These are phyloP conservation scores for Pseudohyphozyma bogoriensis DNA, from an alignment of 768 basidiomycete genomes.

Conservation along the genomic window DNA sequence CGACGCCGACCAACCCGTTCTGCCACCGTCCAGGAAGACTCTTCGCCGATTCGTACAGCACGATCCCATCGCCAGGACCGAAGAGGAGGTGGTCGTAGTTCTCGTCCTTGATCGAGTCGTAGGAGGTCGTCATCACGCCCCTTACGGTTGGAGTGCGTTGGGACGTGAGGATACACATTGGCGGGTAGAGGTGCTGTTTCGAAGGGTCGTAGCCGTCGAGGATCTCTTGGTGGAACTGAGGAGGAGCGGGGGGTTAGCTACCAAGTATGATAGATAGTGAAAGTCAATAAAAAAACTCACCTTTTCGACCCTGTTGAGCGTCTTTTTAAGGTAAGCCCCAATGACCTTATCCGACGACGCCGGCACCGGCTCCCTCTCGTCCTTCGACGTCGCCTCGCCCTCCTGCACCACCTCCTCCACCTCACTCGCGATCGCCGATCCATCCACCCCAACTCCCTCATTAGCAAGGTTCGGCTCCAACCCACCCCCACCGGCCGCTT, in stretches of 20 bases:
- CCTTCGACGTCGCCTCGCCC: not conserved
- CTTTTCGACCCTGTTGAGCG: not conserved
- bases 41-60: not conserved
- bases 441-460: no score
- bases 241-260: not conserved
- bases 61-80: not conserved
- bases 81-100: not conserved
- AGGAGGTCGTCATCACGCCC: conserved; percentile 18
- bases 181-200: conserved; percentile 24
- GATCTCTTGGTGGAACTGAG: conserved; percentile 20
- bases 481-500: not conserved
- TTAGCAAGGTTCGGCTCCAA: not conserved
- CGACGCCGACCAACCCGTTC: not conserved
- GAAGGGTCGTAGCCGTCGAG: conserved; percentile 15
- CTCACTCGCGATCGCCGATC: no score
- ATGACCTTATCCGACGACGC: not conserved
- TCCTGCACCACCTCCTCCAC: not conserved
- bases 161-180: conserved; percentile 18
- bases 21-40: not conserved
- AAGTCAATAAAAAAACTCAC: conserved; percentile 2
- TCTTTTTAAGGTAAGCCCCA: conserved; percentile 1
- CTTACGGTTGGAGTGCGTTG: conserved; percentile 24
- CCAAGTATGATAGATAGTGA: not conserved
- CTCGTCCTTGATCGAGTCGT: not conserved
- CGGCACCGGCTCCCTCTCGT: not conserved